Base-by-base conservation (phyloP, 2,329 filamentous ascomycete genomes). In the Hypomyces rosellus region DNA sequence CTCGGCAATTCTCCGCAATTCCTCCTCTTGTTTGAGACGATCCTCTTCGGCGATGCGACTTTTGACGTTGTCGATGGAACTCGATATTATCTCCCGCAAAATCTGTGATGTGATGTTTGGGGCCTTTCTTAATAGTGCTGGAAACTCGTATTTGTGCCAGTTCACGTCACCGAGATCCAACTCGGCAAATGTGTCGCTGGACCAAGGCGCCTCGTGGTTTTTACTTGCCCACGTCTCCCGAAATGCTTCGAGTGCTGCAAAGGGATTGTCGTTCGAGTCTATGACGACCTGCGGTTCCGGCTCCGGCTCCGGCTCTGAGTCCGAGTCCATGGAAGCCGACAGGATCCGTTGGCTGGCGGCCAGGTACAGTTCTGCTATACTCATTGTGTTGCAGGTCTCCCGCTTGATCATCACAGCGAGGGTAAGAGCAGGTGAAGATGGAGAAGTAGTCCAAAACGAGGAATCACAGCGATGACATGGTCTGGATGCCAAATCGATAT, bases 61-160 rank as follows among this genome's bases (percentile, higher is more conserved):
- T 54, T 69, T 67, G 12, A 81, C 61, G 16, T 68, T 75, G 5
- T 71, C 68, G 15, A 80, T 68, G 2, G 77, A 77, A 2, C 68
- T 59, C 13, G 63, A 55, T 9, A 79, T 57, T 14, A 81, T 57
- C 6, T 69, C 63, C 4, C 63, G 55, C 2, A 80, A 61, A 7
- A 72, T 61, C 4, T 72, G 66, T 2, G 72, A 70, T 0, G 66
- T 66, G 47, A 68, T 57, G 36, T 69, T 68, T 14, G 69, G 65
- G 1, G 65, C 57, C 30, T 69, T 64, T 4, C 51, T 62, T 6
- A 81, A 60, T 1, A 67, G 69, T 11, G 60, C 56, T 0, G 78
- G 78, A 4, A 75, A 74, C 3, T 70, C 66, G 54, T 75, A 77
- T 46, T 67, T 61, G 36, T 64, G 69, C 74, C 76, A 79, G 57